Percentiles rank a stretch among this genome's conserved stretches.
phyloP scores from a whole-genome alignment of 345 rosid genomes.

The Lumnitzera racemosa region DNA sequence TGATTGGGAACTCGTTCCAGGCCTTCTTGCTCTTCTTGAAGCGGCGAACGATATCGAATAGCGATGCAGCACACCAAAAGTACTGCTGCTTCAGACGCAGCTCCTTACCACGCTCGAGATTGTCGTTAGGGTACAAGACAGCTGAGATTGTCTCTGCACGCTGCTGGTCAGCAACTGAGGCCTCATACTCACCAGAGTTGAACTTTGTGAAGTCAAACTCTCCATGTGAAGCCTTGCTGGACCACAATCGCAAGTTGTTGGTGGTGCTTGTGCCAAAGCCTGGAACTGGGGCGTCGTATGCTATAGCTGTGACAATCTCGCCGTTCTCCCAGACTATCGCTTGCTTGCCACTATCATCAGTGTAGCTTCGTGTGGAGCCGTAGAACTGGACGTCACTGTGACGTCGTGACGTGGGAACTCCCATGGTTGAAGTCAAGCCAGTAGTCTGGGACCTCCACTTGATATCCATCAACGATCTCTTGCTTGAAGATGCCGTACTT shows the following conservation, averaged over 20 bases:
- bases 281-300: constrained; percentile 48
- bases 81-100: constrained; percentile 44
- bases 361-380: too few species aligned
- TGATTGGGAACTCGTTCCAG: constrained; percentile 33
- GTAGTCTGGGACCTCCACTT: constrained; percentile 40
- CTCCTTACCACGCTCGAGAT: constrained; percentile 39
- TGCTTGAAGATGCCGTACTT: constrained; percentile 44
- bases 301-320: constrained; percentile 43
- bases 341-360: too few species aligned
- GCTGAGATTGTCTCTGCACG: constrained; percentile 40
- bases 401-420: constrained; percentile 41
- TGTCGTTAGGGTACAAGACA: constrained; percentile 38
- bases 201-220: too few species aligned
- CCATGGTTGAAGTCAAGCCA: constrained; percentile 50
- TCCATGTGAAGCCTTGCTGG: constrained; percentile 49
- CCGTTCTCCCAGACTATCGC: too few species aligned
- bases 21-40: constrained; percentile 34
- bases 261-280: constrained; percentile 49
- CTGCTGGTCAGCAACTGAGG: constrained; percentile 41
- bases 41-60: constrained; percentile 43
- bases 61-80: constrained; percentile 40
- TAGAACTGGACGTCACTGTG: too few species aligned
- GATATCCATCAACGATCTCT: constrained; percentile 43
- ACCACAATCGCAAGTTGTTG: constrained; percentile 42
- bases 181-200: constrained; percentile 41